Base-by-base conservation (phyloP, 208 protist species). In the Angomonas deanei region DNA sequence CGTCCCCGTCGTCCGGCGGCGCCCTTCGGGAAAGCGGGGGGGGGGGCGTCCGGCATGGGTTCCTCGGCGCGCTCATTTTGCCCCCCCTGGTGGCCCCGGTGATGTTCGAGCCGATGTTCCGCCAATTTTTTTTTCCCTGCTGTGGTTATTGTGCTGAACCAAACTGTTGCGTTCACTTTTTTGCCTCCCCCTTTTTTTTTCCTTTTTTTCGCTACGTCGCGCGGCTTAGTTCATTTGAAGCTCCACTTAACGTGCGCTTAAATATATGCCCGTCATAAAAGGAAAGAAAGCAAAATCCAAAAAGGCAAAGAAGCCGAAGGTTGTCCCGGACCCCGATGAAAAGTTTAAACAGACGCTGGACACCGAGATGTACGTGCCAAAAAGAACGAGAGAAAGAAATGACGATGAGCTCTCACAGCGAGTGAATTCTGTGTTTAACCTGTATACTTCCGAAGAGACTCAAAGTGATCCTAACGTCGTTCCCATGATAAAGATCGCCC, bases 311-410 rank as follows among this genome's bases (percentile, higher is more conserved):
- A 28, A 5, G 28, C 50, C 50, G n/a, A 56, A 56, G 23, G 27
- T 56, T 19, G 28, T 32, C 3, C 50, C 50, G 4, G 50, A 56
- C 28, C 50, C 50, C 3, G 50, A 56, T 56, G 50, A 19, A 4
- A 28, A 19, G n/a, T 56, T 31, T 24, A 56, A 33, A 33, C 15
- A 27, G 28, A 5, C 2, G 3, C 21, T 56, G 15, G 27, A 56
- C 30, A 15, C 50, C 5, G 27, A 56, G 2, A 19, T 56, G 3
- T 56, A 56, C 28, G 27, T 56, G 3, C 50, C 48, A 64, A 76
- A 47, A 58, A 69, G 17, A 50, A 42, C 13, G 79, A 77, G 56
- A n/a, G 78, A 0, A 69, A 79, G 31, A 31, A 59, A 32, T 8
- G 6, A 56, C 13, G 28, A 56, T 5, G 27, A 56, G 2, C 21